A percentile compares a stretch with the other conserved stretches of the same genome.
Conservation (phyloP, 768 basidiomycete species). For the Trametes cubensis region DNA sequence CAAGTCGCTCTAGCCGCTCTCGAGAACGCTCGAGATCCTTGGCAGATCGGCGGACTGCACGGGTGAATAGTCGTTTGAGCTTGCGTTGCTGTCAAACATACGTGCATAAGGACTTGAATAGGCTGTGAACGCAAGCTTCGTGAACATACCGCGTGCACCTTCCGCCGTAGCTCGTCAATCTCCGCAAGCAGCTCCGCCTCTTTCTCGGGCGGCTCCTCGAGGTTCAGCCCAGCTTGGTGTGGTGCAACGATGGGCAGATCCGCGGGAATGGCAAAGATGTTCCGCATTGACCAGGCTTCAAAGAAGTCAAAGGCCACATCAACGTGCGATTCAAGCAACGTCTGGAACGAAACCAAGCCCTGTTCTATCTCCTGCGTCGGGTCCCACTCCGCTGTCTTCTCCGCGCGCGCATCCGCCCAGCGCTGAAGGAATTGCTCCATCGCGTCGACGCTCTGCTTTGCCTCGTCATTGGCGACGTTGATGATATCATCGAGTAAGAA, state of each 20-base stretch:
- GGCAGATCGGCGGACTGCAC: conserved; percentile 52
- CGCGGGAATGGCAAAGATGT: conserved; percentile 78
- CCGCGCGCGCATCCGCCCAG: conserved; percentile 70
- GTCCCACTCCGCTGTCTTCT: conserved; percentile 50
- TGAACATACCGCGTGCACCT: conserved; percentile 64
- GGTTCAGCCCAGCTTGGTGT: conserved; percentile 73
- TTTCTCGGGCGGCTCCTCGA: conserved; percentile 59
- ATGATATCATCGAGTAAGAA: conserved; percentile 85
- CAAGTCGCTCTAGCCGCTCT: conserved; percentile 44
- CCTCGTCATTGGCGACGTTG: conserved; percentile 78
- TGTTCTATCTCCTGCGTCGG: conserved; percentile 73
- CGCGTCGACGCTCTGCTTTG: conserved; percentile 76
- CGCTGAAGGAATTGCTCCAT: conserved; percentile 77
- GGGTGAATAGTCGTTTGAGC: conserved; percentile 57
- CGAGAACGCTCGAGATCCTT: conserved; percentile 51
- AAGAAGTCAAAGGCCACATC: conserved; percentile 93
- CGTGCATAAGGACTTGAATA: neutral
- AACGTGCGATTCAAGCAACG: conserved; percentile 83
- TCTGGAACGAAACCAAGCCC: conserved; percentile 85
- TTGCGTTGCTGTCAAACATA: conserved; percentile 58
- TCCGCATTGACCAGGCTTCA: conserved; percentile 86
- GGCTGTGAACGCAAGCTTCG: neutral
- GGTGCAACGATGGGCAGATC: conserved; percentile 73
- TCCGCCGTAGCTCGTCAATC: conserved; percentile 65
- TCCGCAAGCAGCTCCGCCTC: conserved; percentile 61